Percentiles rank a stretch among this genome's conserved stretches.
These are phyloP conservation scores for Citrus mangshanensis DNA, from an alignment of 345 rosid species.

Conservation along the genomic window DNA sequence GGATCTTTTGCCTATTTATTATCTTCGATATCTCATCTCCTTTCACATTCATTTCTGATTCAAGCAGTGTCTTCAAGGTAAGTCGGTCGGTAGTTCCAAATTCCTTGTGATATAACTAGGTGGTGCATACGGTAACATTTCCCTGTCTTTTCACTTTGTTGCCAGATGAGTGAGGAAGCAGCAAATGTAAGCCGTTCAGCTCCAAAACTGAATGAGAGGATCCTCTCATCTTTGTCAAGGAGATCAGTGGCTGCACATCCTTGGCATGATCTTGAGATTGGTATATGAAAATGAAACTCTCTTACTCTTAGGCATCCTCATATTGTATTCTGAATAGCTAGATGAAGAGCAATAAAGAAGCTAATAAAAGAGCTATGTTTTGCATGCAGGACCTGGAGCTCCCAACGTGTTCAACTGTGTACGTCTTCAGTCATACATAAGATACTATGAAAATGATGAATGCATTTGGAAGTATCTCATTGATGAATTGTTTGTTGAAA, in stretches of 20 bases:
- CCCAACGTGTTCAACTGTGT: conserved; percentile 69
- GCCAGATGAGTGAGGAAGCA: conserved; percentile 43
- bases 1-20: conserved; percentile 14
- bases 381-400: conserved; percentile 76
- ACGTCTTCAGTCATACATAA: conserved; percentile 15
- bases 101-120: background rate
- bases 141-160: background rate
- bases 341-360: background rate
- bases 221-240: conserved; percentile 85
- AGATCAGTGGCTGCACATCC: conserved; percentile 99
- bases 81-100: background rate
- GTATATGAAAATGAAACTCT: conserved; percentile 26
- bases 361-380: conserved; percentile 15
- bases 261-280: conserved; percentile 99
- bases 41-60: background rate
- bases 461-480: background rate
- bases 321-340: background rate
- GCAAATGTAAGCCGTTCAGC: conserved; percentile 18
- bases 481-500: background rate
- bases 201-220: conserved; percentile 82
- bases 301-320: background rate
- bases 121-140: background rate
- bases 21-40: background rate
- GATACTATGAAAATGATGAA: background rate
- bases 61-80: conserved; percentile 17